Base-by-base conservation (phyloP, 805 yeast genomes). In the Hyphopichia homilentoma region DNA sequence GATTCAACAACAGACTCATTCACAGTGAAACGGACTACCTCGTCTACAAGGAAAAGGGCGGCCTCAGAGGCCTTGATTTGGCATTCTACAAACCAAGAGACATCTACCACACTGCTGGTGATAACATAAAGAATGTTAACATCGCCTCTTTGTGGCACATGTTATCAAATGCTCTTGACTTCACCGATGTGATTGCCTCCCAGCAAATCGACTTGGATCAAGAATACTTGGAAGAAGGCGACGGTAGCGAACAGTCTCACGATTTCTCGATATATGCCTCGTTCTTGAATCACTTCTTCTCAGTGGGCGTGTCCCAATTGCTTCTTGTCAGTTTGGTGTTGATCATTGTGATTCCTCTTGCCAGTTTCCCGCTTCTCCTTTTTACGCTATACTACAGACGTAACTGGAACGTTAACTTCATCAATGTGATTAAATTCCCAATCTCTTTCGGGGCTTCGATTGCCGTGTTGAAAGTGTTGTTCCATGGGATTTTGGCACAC, bases 11-110 rank as follows among this genome's bases (percentile, higher is more conserved):
- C 35, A 77, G 85, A 12, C 52, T 81, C 18, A 75, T 89, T 21
- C 70, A 70, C 34, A 82, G 94, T 43, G 90, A 87, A 57, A 89
- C 97, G 1, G 97, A 89, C 52, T 89, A 82, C 56, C 74, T 77
- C 40, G 77, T 86, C 3, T 89, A 87, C 52, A 55, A 61, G 27
- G 69, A 72, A 34, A 59, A 72, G 30, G 95, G 93, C 0, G 56
- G 56, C 2, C 52, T 86, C 32, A 70, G 95, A 42, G 97, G 97
- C 7, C 70, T 88, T 50, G 97, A 89, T 57, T 75, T 89, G 45
- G 96, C 96, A 1, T 89, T 89, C 54, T 87, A 75, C 54, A 81
- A 78, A 47, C 95, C 96, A 16, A 72, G 97, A 48, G 76, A 84
- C 32, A 57, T 84, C 25, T 89, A 89, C 47, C 97, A 89, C 51